These are phyloP conservation scores for Leishmania aethiopica DNA, from an alignment of 208 protist genomes.

Conservation along the genomic window DNA sequence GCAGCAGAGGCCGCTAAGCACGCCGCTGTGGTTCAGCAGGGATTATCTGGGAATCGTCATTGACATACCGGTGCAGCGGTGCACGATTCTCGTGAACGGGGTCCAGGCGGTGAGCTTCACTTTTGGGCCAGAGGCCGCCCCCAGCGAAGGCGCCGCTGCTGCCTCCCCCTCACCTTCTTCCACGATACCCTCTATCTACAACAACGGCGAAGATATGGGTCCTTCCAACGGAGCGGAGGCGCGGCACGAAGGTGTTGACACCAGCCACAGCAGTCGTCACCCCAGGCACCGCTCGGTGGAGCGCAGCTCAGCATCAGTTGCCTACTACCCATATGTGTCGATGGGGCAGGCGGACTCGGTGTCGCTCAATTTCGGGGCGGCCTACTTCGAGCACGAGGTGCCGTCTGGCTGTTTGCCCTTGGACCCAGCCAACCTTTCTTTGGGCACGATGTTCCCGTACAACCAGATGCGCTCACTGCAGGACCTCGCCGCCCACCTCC, in stretches of 20 bases:
- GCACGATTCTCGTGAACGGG: constrained; percentile 79
- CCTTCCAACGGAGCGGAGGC: not conserved
- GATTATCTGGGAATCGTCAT: constrained; percentile 88
- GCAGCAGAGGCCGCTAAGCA: constrained; percentile 12
- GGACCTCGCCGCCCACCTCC: constrained; percentile 79
- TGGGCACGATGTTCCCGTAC: constrained; percentile 83
- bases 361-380: constrained; percentile 85
- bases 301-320: constrained; percentile 13
- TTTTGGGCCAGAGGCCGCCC: constrained; percentile 45
- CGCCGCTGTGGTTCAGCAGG: constrained; percentile 58
- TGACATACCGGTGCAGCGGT: constrained; percentile 57
- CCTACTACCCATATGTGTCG: constrained; percentile 78
- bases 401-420: constrained; percentile 80
- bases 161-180: constrained; percentile 13
- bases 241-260: not conserved
- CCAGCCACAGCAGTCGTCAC: not conserved
- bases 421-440: constrained; percentile 72
- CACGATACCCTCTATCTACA: not conserved
- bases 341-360: constrained; percentile 68
- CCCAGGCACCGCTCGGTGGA: not conserved
- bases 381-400: constrained; percentile 85
- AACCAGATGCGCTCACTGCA: constrained; percentile 90
- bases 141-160: constrained; percentile 29
- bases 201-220: constrained; percentile 3
- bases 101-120: constrained; percentile 42